Conservation (phyloP, 495 filamentous ascomycete genomes). For the Talaromyces proteolyticus region DNA sequence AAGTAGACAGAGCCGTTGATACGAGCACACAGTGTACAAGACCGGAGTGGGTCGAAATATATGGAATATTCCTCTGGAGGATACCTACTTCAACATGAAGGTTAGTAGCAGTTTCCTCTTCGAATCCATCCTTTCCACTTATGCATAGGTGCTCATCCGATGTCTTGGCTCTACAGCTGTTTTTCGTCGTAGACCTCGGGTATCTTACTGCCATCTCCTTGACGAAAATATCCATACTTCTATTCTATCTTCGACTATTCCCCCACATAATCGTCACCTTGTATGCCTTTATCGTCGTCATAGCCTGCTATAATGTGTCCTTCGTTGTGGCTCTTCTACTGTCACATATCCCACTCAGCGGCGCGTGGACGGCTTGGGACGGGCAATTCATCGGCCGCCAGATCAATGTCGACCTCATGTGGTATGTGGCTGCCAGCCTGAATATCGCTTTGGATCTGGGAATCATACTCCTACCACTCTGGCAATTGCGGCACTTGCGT, state of each 20-base stretch:
- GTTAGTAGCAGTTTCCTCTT: background rate
- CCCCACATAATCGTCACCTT: slow-evolving; percentile 24
- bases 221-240: slow-evolving; percentile 35
- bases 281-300: slow-evolving; percentile 27
- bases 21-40: background rate
- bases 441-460: slow-evolving; percentile 30
- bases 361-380: slow-evolving; percentile 18
- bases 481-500: slow-evolving; percentile 25
- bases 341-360: background rate
- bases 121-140: background rate
- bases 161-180: background rate
- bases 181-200: background rate
- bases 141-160: background rate
- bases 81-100: background rate
- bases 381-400: slow-evolving; percentile 19
- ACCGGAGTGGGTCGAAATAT: background rate
- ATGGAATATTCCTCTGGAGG: background rate
- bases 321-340: background rate
- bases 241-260: slow-evolving; percentile 34
- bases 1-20: background rate
- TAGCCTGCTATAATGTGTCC: slow-evolving; percentile 12
- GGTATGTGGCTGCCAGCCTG: slow-evolving; percentile 25
- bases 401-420: slow-evolving; percentile 18
- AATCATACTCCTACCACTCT: slow-evolving; percentile 28
- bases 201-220: slow-evolving; percentile 15